Evolutionary conservation across 1,284 basidiomycete genomes (phyloP), one percentile per base, ranked within the genome.

Genomic region (Malassezia japonica): DNA sequence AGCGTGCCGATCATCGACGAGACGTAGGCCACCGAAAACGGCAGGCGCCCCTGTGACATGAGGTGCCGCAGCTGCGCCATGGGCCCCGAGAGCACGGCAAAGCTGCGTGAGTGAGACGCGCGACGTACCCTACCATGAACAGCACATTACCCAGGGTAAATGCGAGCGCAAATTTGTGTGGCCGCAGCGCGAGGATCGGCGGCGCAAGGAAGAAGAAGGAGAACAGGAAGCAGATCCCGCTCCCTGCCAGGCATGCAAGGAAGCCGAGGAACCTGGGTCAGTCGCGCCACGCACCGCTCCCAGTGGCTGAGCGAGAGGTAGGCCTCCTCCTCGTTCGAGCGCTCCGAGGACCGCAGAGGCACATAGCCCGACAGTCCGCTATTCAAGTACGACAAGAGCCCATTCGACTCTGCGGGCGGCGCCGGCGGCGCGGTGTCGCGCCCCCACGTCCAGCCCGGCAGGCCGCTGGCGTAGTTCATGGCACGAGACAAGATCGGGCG

Each of bases 251-350:
- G 70, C 91, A 96, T 23, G 82, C 85, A 46, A 87, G 81, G 74
- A 99, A 99, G n/a, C 89, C 92, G 7, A 96, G 76, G 62, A 98
- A 78, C 62, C n/a, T n/a, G n/a, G n/a, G 64, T 67, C 43, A 9
- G 39, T 23, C 13, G n/a, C 8, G 5, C 58, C 64, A 40, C 37
- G 65, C 65, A n/a, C n/a, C 70, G 50, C 39, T 72, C 70, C 70
- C 70, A 72, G 31, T 65, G 57, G 41, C 62, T 66, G 34, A 72
- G 53, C 38, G 61, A 65, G n/a, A 72, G 54, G 78, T 85, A 95
- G 2, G 92, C 92, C 71, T 96, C 90, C 65, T 98, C 92, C 74
- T 98, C 92, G 70, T 90, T 90, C 29, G 85, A 84, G 34, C 82
- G 78, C 57, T 89, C 87, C 59, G 74, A 81, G 4, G 85, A 87